Evolutionary conservation across 148 eudicot species (phyloP).

Genomic region (Camellia japonica): DNA sequence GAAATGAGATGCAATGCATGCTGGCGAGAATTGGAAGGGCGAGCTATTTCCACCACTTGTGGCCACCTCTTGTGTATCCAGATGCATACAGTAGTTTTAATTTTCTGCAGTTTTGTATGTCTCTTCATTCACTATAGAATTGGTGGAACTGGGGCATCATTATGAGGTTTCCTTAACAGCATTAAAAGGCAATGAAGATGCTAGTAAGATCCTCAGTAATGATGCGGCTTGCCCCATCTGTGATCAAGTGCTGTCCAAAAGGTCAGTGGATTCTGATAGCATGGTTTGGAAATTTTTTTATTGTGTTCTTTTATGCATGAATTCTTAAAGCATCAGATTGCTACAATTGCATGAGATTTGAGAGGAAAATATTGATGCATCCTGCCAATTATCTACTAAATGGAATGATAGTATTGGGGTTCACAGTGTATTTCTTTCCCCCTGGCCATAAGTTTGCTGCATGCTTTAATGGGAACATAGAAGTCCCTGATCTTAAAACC

Average conservation of each 20-base stretch:
- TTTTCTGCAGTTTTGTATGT: background rate
- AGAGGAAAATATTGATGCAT: background rate
- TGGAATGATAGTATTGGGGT: background rate
- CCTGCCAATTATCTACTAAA: background rate
- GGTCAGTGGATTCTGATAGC: conserved; percentile 37
- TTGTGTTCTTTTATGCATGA: background rate
- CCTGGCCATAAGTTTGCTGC: background rate
- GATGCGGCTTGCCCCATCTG: conserved; percentile 94
- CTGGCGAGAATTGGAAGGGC: conserved; percentile 96
- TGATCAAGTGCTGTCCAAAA: conserved; percentile 92
- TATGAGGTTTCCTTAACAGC: conserved; percentile 40
- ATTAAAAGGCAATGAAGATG: conserved; percentile 76
- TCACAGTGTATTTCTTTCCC: background rate
- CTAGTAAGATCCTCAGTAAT: conserved; percentile 73
- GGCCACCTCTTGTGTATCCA: conserved; percentile 92
- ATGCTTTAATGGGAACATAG: background rate
- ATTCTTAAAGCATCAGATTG: background rate
- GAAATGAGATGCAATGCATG: conserved; percentile 98
- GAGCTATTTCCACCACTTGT: conserved; percentile 82
- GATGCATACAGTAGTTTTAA: conserved; percentile 6
- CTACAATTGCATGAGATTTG: background rate
- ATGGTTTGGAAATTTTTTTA: background rate
- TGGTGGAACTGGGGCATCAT: background rate
- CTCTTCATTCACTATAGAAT: background rate
- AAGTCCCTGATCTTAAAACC: background rate